phyloP scores from a whole-genome alignment of 805 yeast genomes.

The Dipodascopsis uninucleata region DNA sequence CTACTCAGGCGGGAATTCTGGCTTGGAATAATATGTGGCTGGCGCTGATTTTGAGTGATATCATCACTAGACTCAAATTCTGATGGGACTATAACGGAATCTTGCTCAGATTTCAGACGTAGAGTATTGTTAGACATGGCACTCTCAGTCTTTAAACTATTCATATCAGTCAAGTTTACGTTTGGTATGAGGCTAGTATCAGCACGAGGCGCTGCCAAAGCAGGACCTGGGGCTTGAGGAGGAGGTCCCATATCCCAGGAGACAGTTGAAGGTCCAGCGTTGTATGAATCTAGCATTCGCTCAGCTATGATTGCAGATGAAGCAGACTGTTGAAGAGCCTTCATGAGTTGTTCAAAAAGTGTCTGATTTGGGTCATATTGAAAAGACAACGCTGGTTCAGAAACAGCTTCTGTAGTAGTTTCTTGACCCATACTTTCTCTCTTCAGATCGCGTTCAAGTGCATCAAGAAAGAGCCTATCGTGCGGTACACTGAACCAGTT shows the following conservation, averaged over 20 bases:
- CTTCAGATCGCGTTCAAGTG: slow-evolving; percentile 85
- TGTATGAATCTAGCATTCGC: slow-evolving; percentile 26
- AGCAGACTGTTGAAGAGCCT: slow-evolving; percentile 25
- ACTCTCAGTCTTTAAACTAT: neutral
- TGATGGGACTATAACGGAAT: neutral
- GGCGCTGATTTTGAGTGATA: no score
- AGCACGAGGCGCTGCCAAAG: neutral
- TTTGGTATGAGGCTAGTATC: neutral
- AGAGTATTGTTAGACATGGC: neutral
- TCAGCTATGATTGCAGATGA: slow-evolving; percentile 20
- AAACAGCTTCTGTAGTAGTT: slow-evolving; percentile 67
- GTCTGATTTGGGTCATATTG: slow-evolving; percentile 48
- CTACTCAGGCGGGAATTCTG: slow-evolving; percentile 4
- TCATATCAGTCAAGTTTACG: neutral
- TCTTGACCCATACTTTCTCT: slow-evolving; percentile 57
- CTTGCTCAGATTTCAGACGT: neutral
- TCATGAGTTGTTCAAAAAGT: slow-evolving; percentile 38
- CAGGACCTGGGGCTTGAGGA: neutral
- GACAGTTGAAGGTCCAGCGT: slow-evolving; percentile 16
- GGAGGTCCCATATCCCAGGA: slow-evolving; percentile 20
- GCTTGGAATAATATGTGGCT: no score
- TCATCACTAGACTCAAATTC: neutral
- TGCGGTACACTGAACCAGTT: slow-evolving; percentile 97
- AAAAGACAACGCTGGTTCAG: slow-evolving; percentile 80
- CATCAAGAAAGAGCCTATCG: slow-evolving; percentile 87